Base-by-base conservation (phyloP, 2,329 filamentous ascomycete genomes). In the Cercospora sojina region DNA sequence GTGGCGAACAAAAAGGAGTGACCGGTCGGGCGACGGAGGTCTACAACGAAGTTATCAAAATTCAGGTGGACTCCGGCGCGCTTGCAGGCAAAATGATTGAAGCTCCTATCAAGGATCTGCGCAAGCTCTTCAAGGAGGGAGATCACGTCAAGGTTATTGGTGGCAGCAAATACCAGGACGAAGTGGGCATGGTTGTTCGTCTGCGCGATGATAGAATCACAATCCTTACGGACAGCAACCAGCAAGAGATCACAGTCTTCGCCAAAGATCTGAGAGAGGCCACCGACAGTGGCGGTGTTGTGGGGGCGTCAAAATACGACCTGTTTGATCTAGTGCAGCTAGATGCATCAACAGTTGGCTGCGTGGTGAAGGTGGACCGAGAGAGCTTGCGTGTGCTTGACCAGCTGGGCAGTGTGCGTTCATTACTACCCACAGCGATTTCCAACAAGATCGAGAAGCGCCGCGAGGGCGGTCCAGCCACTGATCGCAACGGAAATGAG, bases 101-200 rank as follows among this genome's bases (percentile, higher is more conserved):
- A 77, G 93, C 96, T 10, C 95, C 95, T 1, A 90, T 93, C 69
- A 96, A 95, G 80, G 91, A 92, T 53, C 84, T 99, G 27, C 91
- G 95, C 65, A 99, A 99, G 80, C 87, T 92, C 31, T 99, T 99
- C 85, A 88, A 87, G 71, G 86, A 93, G 69, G 95, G 95, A 83
- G 95, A 99, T 75, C 95, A 99, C 76, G 95, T 99, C 82, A 98
- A 98, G 82, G 95, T 99, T 72, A 96, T 97, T 77, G 94, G 95
- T 64, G 94, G 93, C 43, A 97, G 93, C 81, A 91, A 92, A 73
- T 98, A 93, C 78, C 88, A 91, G 64, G 95, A 97, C 73, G 95
- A 99, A 80, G 91, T 98, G 53, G 95, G 95, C 79, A 96, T 97
- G 87, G 93, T 99, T 60, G 93, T 98, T 71, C 92, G 92, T 78